Evolutionary conservation across 202 grass and related monocot genomes (phyloP), one percentile per base, ranked within the genome.

Genomic region (Bolboschoenoplectus hybrid): DNA sequence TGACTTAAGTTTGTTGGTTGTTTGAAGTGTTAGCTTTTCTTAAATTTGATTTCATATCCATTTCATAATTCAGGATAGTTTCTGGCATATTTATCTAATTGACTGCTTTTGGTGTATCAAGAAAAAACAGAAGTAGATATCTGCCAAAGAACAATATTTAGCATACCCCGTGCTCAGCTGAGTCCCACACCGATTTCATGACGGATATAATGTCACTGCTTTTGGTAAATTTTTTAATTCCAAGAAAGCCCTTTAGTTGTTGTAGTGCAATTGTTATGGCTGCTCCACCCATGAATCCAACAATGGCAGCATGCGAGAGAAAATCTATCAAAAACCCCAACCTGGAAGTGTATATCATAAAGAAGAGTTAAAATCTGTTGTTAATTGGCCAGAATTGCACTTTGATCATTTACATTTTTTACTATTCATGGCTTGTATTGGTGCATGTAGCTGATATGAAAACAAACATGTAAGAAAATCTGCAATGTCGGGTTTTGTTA

Each of bases 291-390:
- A 96, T 99, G 85, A 99, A 99, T 52, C 97, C 97, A 1, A 99
- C 90, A 82, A 99, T 96, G 40, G 97, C 97, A 85, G 97, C 97
- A 94, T 96, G 97, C 0, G 97, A 99, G 49, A 99, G 88, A 88
- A 99, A 99, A 62, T 99, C 97, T 0, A 99, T 92, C 53, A 99
- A 88, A 87, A 99, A 99, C 3, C 97, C 97, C 86, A 99, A 85
- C 85, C 97, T 99, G 90, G 61, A 85, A 62, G 17, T 52, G 19
- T 49, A 11, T 57, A 70, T 17, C 6, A 65, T 1, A 40, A 65
- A 85, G 36, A 73, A 86, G 17, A n/a, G 78, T 87, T 67, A 82
- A 32, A 39, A 35, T 47, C 63, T 76, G 56, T 50, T 41, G 36
- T 20, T 50, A 46, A 66, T 11, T 67, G 64, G 3, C 11, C 34